phyloP scores from a whole-genome alignment of 257 asterid genomes.

The Mentha longifolia region DNA sequence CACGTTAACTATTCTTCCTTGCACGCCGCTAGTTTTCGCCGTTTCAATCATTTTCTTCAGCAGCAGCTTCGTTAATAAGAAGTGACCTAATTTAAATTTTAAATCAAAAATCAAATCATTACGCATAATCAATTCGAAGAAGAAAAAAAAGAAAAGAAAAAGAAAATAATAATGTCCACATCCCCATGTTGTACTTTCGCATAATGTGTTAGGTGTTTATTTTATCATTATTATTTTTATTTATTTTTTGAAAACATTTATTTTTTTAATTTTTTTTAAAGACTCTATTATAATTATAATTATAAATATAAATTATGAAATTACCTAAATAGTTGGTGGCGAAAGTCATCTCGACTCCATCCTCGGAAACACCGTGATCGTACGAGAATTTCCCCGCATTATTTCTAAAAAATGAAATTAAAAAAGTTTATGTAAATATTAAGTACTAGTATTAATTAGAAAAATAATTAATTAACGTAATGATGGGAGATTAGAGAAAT shows the following conservation, averaged over 20 bases:
- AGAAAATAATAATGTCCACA: not conserved
- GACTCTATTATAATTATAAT: no score
- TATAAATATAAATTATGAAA: no score
- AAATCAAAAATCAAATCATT: not conserved
- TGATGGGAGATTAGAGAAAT: no score
- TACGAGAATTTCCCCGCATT: conserved; percentile 94
- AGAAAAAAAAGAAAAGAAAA: no score
- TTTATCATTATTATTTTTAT: not conserved
- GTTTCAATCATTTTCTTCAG: conserved; percentile 73
- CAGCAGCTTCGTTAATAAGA: conserved; percentile 75
- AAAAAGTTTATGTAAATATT: no score
- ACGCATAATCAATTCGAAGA: not conserved
- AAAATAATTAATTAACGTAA: no score
- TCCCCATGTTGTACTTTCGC: not conserved
- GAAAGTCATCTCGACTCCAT: conserved; percentile 95
- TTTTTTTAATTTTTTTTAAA: no score
- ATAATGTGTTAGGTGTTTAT: not conserved
- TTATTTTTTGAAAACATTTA: no score
- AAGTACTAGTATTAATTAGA: no score
- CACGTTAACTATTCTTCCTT: conserved; percentile 92
- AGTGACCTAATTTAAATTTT: conserved; percentile 72
- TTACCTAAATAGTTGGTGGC: conserved; percentile 91
- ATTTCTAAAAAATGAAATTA: conserved; percentile 49
- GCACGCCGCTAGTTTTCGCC: conserved; percentile 57
- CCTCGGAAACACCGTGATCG: conserved; percentile 79